A percentile compares a stretch with the other conserved stretches of the same genome.
Evolutionary conservation across 192 early-diverging fungal genomes (phyloP).

Genomic region (Pilaira anomala): DNA sequence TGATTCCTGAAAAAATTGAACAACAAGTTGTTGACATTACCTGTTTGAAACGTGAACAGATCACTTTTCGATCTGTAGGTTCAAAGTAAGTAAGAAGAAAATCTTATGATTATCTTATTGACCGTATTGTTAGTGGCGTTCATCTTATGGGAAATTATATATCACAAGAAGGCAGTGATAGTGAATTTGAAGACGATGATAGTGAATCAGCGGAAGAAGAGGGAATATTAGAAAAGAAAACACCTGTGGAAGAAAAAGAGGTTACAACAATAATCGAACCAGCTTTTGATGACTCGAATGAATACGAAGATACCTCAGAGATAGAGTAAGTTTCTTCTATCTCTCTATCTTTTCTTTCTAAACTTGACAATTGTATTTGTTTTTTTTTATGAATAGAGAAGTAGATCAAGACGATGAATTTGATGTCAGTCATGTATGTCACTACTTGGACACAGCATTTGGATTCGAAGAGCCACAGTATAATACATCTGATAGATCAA

Average conservation of each 20-base stretch:
- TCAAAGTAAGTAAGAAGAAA: constrained; percentile 36
- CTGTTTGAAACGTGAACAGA: constrained; percentile 72
- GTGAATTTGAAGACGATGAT: constrained; percentile 13
- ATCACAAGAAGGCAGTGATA: constrained; percentile 30
- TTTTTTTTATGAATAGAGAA: too few relatives aligned
- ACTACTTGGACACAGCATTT: too few relatives aligned
- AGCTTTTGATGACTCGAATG: too few relatives aligned
- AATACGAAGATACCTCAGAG: too few relatives aligned
- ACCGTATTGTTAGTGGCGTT: constrained; percentile 29
- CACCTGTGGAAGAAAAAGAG: constrained; percentile 18
- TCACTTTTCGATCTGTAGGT: constrained; percentile 72
- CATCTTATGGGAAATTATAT: constrained; percentile 72
- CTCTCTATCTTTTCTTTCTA: too few relatives aligned
- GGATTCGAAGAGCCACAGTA: too few relatives aligned
- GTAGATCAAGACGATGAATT: too few relatives aligned
- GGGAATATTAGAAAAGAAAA: constrained; percentile 12
- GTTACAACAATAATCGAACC: background rate
- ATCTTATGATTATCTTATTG: background rate
- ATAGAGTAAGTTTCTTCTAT: too few relatives aligned
- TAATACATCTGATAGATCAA: too few relatives aligned
- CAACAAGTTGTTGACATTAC: constrained; percentile 66
- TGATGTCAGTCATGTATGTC: too few relatives aligned
- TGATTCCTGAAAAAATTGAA: constrained; percentile 44
- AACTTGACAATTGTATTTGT: too few relatives aligned
- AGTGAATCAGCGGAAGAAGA: constrained; percentile 38